Evolutionary conservation across 2,329 filamentous ascomycete genomes (phyloP).

Genomic region (Bipolaris oryzae): DNA sequence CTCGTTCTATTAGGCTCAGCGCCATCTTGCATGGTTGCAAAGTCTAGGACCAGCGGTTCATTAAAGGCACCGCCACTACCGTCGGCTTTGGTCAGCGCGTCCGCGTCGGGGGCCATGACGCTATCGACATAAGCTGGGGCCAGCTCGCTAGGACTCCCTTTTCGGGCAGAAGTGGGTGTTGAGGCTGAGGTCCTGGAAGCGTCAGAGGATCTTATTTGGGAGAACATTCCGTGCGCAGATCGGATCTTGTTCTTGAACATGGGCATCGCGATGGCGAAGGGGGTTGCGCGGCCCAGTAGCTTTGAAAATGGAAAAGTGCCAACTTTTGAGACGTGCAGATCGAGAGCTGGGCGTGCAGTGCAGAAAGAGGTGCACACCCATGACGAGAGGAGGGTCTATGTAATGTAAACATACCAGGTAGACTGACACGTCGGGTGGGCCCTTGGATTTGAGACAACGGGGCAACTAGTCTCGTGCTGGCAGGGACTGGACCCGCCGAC

Average conservation of each 20-base stretch:
- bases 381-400: conserved; percentile 26
- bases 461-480: conserved; percentile 8
- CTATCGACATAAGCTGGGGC: conserved; percentile 35
- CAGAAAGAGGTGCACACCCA: conserved; percentile 18
- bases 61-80: conserved; percentile 26
- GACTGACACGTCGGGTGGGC: conserved; percentile 14
- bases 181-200: conserved; percentile 28
- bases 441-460: conserved; percentile 7
- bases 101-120: conserved; percentile 32
- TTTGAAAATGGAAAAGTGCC: conserved; percentile 1
- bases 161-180: conserved; percentile 32
- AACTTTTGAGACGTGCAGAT: conserved; percentile 2
- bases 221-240: conserved; percentile 39
- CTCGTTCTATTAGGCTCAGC: conserved; percentile 27
- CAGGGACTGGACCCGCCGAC: conserved; percentile 10
- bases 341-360: conserved; percentile 10
- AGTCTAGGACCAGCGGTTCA: conserved; percentile 42
- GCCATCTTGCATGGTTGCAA: conserved; percentile 34
- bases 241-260: conserved; percentile 43
- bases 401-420: conserved; percentile 29
- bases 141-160: conserved; percentile 31
- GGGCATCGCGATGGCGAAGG: conserved; percentile 15
- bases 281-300: neutral
- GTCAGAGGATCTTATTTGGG: conserved; percentile 28
- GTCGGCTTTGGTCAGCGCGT: conserved; percentile 19